Evolutionary conservation across 108 stramenopile species (phyloP), one percentile per base, ranked within the genome.

Genomic region (Cyclotella sp.): DNA sequence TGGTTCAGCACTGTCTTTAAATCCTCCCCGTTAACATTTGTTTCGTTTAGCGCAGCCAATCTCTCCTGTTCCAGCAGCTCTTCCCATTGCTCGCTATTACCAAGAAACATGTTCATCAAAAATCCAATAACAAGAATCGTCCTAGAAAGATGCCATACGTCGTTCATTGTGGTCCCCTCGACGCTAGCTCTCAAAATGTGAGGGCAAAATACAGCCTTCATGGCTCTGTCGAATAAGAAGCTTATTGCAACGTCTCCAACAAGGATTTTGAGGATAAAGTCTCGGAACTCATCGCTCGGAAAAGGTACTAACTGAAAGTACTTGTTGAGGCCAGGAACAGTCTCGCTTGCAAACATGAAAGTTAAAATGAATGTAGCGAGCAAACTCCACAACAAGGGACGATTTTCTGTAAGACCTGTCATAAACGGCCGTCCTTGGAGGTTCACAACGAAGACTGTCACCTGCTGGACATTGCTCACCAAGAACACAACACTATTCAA

Each of bases 401-500:
- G 86, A 77, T 99, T 98, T 77, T 98, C 97, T 9, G 93, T 86
- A 66, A 99, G 74, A n/a, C 99, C 99, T 1, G 90, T 96, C 99
- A 99, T 99, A 85, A 97, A 99, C 13, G 99, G 99, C 14, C 95
- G 83, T 18, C 99, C 99, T 89, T 99, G 98, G 28, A 97, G 88
- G 74, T 98, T 98, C 42, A 98, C 99, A 57, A 99, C 93, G 84
- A 98, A 97, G 26, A 99, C 99, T 14, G 95, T 94, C 40, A 99
- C 97, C 76, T 96, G 94, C 81, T 99, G 98, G 9, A 97, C 96
- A 70, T 96, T 97, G 68, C 87, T 90, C 29, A 98, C 96, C 21
- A 99, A 82, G 60, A 98, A 99, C 7, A 98, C 97, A n/a, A 97
- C 97, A 49, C 64, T 63, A 61, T 93, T 93, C 76, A 97, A 73